Percentiles rank a stretch among this genome's conserved stretches.
phyloP scores from a whole-genome alignment of 768 basidiomycete genomes.

The Trametes cubensis region DNA sequence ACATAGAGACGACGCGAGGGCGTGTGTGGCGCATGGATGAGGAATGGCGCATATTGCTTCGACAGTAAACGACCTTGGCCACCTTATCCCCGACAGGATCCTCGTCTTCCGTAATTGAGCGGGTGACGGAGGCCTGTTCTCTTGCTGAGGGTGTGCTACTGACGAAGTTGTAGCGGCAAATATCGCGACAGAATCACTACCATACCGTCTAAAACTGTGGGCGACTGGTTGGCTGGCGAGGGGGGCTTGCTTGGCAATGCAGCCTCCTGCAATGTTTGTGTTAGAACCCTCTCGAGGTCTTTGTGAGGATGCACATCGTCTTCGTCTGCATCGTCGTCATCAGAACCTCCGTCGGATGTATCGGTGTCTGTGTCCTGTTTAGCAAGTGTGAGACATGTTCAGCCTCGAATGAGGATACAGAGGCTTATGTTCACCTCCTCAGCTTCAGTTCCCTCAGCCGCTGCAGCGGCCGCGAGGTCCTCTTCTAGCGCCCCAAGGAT shows the following conservation, averaged over 20 bases:
- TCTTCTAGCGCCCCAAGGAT: slow-evolving; percentile 60
- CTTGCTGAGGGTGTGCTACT: slow-evolving; percentile 28
- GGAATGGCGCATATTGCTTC: slow-evolving; percentile 93
- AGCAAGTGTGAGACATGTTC: slow-evolving; percentile 9
- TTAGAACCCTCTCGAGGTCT: slow-evolving; percentile 49
- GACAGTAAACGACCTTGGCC: slow-evolving; percentile 74
- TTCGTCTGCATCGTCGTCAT: slow-evolving; percentile 41
- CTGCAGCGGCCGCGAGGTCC: slow-evolving; percentile 38
- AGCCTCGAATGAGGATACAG: not conserved
- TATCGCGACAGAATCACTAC: not conserved
- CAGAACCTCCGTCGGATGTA: slow-evolving; percentile 57
- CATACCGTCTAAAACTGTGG: slow-evolving; percentile 17
- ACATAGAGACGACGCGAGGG: slow-evolving; percentile 84
- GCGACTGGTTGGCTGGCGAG: slow-evolving; percentile 19
- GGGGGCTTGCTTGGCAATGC: slow-evolving; percentile 29
- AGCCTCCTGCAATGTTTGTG: slow-evolving; percentile 38
- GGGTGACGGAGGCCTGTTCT: slow-evolving; percentile 53
- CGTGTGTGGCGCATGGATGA: slow-evolving; percentile 84
- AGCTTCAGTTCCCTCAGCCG: slow-evolving; percentile 63
- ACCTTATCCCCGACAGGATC: slow-evolving; percentile 38
- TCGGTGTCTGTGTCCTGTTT: slow-evolving; percentile 60
- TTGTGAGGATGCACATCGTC: slow-evolving; percentile 51
- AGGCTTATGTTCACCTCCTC: slow-evolving; percentile 58
- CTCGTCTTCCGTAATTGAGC: slow-evolving; percentile 54
- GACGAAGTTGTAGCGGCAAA: slow-evolving; percentile 8